phyloP scores from a whole-genome alignment of 306 rosid species.

The Cucurbita pepo region DNA sequence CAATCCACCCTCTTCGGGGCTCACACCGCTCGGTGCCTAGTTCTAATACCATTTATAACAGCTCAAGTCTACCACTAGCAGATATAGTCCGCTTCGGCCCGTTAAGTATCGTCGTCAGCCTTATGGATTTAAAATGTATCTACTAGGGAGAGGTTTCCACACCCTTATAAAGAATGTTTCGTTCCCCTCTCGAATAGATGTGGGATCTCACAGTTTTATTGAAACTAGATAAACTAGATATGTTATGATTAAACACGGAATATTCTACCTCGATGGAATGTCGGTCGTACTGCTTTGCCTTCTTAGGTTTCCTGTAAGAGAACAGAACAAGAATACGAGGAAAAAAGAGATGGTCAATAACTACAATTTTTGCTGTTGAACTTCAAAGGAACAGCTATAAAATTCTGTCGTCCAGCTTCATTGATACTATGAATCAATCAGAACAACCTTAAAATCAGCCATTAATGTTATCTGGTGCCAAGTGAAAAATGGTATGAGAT shows the following conservation, averaged over 20 bases:
- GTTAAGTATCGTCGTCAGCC: too few species aligned
- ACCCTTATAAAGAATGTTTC: too few species aligned
- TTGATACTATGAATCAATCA: neutral
- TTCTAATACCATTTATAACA: too few species aligned
- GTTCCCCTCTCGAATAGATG: too few species aligned
- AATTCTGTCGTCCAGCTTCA: neutral
- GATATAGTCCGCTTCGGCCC: too few species aligned
- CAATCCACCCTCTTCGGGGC: too few species aligned
- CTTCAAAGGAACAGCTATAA: neutral
- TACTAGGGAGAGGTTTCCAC: too few species aligned
- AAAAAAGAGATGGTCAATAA: neutral
- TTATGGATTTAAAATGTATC: too few species aligned
- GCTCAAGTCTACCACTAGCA: too few species aligned
- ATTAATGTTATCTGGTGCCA: neutral
- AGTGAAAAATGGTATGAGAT: neutral
- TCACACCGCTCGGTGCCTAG: too few species aligned
- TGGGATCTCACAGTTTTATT: neutral
- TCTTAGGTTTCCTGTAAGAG: conserved; percentile 28
- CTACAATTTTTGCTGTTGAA: neutral
- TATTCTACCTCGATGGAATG: conserved; percentile 21
- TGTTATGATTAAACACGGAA: too few species aligned
- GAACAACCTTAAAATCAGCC: neutral
- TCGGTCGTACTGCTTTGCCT: conserved; percentile 25
- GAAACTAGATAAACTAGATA: neutral
- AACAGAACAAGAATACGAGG: neutral